phyloP scores from a whole-genome alignment of 1,284 basidiomycete genomes.

The Trichosporon faecale region DNA sequence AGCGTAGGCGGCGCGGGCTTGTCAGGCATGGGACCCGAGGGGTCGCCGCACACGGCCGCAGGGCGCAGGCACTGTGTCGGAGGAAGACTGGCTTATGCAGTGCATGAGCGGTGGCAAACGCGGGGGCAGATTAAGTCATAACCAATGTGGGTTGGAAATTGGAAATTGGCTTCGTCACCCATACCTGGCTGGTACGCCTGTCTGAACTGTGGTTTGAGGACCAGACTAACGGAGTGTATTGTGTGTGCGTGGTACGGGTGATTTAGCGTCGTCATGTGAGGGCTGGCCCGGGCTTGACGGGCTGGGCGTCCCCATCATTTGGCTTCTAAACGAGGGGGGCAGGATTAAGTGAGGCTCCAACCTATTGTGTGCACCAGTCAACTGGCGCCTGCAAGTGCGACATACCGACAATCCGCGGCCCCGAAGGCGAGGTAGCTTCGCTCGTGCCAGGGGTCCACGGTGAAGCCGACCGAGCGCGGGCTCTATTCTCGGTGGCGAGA shows the following conservation, averaged over 20 bases:
- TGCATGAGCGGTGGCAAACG: neutral
- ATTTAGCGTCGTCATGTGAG: neutral
- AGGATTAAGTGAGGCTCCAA: neutral
- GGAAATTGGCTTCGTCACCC: neutral
- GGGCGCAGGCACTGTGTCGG: neutral
- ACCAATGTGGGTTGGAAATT: neutral
- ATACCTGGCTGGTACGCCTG: neutral
- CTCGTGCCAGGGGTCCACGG: neutral
- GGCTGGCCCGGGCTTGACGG: neutral
- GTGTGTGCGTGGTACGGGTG: neutral
- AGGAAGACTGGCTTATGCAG: slow-evolving; percentile 3
- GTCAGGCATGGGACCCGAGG: neutral
- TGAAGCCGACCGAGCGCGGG: too few species aligned
- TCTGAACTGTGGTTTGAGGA: neutral
- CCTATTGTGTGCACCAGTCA: neutral
- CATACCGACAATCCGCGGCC: neutral
- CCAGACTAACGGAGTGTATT: slow-evolving; percentile 2
- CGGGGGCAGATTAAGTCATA: neutral
- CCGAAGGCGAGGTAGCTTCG: neutral
- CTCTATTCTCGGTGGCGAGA: neutral
- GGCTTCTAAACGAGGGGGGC: neutral
- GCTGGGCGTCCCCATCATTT: neutral
- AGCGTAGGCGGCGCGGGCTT: neutral
- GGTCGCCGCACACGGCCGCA: neutral
- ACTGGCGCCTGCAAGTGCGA: neutral